Conservation (phyloP, 257 asterid genomes). For the Ocimum tenuiflorum region DNA sequence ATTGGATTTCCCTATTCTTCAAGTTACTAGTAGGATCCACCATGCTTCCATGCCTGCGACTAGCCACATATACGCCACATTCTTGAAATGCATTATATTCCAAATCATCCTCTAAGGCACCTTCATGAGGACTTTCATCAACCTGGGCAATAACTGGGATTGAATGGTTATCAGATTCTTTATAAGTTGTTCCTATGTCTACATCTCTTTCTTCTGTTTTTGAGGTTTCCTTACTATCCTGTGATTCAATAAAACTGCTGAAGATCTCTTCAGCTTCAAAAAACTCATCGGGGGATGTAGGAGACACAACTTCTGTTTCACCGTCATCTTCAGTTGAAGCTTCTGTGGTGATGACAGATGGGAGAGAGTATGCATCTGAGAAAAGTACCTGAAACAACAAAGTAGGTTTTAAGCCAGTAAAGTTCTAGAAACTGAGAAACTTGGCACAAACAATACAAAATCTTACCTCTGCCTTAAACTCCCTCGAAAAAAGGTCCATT, state of each 20-base stretch:
- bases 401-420: slow-evolving; percentile 35
- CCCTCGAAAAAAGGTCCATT: slow-evolving; percentile 66
- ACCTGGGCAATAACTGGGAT: slow-evolving; percentile 34
- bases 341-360: slow-evolving; percentile 43
- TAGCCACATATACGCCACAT: slow-evolving; percentile 62
- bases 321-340: slow-evolving; percentile 36
- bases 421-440: slow-evolving; percentile 27
- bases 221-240: slow-evolving; percentile 58
- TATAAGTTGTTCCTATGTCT: no score
- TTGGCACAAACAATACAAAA: slow-evolving; percentile 28
- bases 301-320: slow-evolving; percentile 63
- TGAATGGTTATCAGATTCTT: slow-evolving; percentile 37
- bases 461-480: slow-evolving; percentile 83
- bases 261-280: slow-evolving; percentile 96
- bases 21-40: slow-evolving; percentile 26
- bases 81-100: slow-evolving; percentile 73
- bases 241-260: slow-evolving; percentile 58
- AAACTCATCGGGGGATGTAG: slow-evolving; percentile 87
- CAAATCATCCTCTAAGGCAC: slow-evolving; percentile 38
- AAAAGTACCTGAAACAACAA: slow-evolving; percentile 72
- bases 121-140: slow-evolving; percentile 24
- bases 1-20: slow-evolving; percentile 24
- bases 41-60: slow-evolving; percentile 30
- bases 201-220: no score
- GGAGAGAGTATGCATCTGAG: slow-evolving; percentile 67